These are phyloP conservation scores for Botrytis hyacinthi DNA, from an alignment of 2,329 filamentous ascomycete species.

Conservation along the genomic window DNA sequence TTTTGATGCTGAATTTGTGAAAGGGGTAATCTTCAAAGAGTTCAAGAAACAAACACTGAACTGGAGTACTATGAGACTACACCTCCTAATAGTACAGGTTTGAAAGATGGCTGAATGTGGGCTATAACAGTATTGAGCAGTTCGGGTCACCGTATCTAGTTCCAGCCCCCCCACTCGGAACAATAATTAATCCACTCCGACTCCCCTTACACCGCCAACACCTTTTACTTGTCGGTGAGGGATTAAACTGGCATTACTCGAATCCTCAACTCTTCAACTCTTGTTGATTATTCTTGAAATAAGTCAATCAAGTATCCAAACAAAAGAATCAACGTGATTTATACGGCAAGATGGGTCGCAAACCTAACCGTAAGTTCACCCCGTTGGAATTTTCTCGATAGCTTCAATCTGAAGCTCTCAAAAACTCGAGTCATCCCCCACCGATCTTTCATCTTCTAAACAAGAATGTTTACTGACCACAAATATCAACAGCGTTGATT, in stretches of 20 bases:
- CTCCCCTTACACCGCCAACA: slow-evolving; percentile 14
- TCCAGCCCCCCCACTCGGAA: neutral
- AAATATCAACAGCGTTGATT: slow-evolving; percentile 53
- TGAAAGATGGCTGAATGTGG: neutral
- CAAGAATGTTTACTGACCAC: slow-evolving; percentile 22
- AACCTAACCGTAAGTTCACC: slow-evolving; percentile 31
- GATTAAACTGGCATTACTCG: slow-evolving; percentile 19
- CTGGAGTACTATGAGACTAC: neutral
- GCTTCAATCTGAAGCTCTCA: neutral
- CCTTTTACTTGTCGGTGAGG: slow-evolving; percentile 18
- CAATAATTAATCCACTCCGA: neutral
- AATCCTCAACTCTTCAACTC: slow-evolving; percentile 15
- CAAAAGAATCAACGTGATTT: neutral
- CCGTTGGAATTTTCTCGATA: slow-evolving; percentile 14
- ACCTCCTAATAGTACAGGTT: neutral
- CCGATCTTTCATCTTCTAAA: neutral
- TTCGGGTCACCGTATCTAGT: neutral
- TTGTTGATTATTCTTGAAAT: slow-evolving; percentile 9
- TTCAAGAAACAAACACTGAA: neutral
- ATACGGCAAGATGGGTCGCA: slow-evolving; percentile 29
- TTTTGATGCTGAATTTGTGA: neutral
- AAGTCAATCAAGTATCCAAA: neutral
- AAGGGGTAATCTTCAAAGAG: neutral
- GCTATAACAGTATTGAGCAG: neutral
- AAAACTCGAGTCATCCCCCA: slow-evolving; percentile 7